Conservation (phyloP, 1,284 basidiomycete species). For the Coniophora puteana region DNA sequence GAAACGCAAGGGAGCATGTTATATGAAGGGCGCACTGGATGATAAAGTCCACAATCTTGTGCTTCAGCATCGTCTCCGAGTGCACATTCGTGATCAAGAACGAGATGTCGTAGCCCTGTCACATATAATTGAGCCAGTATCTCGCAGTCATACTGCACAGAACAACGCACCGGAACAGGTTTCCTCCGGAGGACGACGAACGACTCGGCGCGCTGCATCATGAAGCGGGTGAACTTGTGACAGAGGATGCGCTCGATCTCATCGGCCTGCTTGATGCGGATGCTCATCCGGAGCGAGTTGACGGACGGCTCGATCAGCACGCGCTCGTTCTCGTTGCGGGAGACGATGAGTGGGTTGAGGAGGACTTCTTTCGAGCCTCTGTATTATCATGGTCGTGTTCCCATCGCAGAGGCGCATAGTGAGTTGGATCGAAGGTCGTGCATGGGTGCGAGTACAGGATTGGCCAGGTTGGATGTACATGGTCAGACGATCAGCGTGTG, state of each 20-base stretch:
- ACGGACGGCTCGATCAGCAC: slow-evolving; percentile 96
- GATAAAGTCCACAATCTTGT: slow-evolving; percentile 99
- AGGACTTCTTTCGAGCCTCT: slow-evolving; percentile 93
- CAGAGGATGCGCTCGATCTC: slow-evolving; percentile 98
- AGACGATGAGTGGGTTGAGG: slow-evolving; percentile 89
- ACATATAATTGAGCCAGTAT: slow-evolving; percentile 6
- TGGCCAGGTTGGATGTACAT: no score
- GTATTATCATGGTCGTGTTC: no score
- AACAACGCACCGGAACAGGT: slow-evolving; percentile 74
- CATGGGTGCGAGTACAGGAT: no score
- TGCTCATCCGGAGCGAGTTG: slow-evolving; percentile 95
- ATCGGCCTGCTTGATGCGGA: slow-evolving; percentile 99
- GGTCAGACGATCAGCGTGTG: slow-evolving; percentile 7
- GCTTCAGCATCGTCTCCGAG: slow-evolving; percentile 97
- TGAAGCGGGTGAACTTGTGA: slow-evolving; percentile 98
- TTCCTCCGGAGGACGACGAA: slow-evolving; percentile 96
- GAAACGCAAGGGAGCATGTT: not conserved
- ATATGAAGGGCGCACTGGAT: slow-evolving; percentile 68
- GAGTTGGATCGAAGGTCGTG: no score
- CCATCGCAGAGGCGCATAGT: no score
- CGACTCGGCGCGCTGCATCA: slow-evolving; percentile 97
- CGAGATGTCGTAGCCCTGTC: slow-evolving; percentile 94
- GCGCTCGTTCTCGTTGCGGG: slow-evolving; percentile 94
- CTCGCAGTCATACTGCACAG: slow-evolving; percentile 5
- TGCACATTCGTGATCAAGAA: slow-evolving; percentile 98